These are phyloP conservation scores for Cicer arietinum DNA, from an alignment of 306 rosid species.

Conservation along the genomic window DNA sequence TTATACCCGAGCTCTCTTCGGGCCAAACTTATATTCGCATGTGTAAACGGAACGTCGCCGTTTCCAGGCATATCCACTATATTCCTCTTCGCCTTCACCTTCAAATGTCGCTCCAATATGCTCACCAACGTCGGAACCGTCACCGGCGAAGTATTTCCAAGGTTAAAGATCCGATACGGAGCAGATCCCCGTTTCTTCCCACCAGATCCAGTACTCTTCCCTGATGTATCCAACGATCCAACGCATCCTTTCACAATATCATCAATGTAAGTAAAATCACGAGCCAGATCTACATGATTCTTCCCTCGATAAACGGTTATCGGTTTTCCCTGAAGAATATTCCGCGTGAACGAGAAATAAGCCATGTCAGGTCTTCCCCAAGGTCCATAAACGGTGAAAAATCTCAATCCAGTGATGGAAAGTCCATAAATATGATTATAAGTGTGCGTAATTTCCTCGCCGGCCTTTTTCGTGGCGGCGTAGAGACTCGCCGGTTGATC, in stretches of 20 bases:
- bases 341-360: slow-evolving; percentile 75
- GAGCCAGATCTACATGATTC: slow-evolving; percentile 71
- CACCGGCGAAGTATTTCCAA: slow-evolving; percentile 88
- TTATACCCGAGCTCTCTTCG: slow-evolving; percentile 73
- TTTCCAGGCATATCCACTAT: slow-evolving; percentile 91
- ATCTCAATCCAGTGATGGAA: slow-evolving; percentile 80
- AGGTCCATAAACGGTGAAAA: slow-evolving; percentile 90
- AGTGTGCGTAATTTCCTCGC: slow-evolving; percentile 85
- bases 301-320: slow-evolving; percentile 87
- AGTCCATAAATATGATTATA: slow-evolving; percentile 84
- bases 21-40: slow-evolving; percentile 78
- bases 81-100: slow-evolving; percentile 79
- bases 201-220: slow-evolving; percentile 84
- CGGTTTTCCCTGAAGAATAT: slow-evolving; percentile 82
- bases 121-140: slow-evolving; percentile 80
- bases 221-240: slow-evolving; percentile 75
- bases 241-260: slow-evolving; percentile 86
- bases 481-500: slow-evolving; percentile 79
- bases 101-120: slow-evolving; percentile 77
- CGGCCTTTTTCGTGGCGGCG: slow-evolving; percentile 93
- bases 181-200: slow-evolving; percentile 78
- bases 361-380: slow-evolving; percentile 99
- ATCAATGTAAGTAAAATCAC: slow-evolving; percentile 84
- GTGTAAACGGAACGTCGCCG: slow-evolving; percentile 94
- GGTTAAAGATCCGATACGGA: slow-evolving; percentile 74